A percentile compares a stretch with the other conserved stretches of the same genome.
These are phyloP conservation scores for Colletotrichum spaethianum DNA, from an alignment of 2,329 filamentous ascomycete genomes.

Conservation along the genomic window DNA sequence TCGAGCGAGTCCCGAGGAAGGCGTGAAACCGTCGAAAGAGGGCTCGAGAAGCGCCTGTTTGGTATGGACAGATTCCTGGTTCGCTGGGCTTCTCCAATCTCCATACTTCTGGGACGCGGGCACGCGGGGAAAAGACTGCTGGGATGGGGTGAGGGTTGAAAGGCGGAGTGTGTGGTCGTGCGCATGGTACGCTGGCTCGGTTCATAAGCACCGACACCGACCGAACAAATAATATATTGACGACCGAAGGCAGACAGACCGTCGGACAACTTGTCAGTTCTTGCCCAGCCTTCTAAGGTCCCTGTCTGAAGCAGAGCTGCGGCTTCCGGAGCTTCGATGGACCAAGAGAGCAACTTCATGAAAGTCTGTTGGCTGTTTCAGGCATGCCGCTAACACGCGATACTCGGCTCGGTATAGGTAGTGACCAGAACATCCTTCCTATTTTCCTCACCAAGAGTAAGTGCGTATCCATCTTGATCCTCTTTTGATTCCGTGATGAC, in stretches of 20 bases:
- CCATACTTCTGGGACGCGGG: slow-evolving; percentile 32
- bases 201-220: slow-evolving; percentile 24
- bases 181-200: slow-evolving; percentile 16
- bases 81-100: slow-evolving; percentile 34
- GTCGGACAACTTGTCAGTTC: neutral
- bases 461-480: neutral
- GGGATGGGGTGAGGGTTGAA: slow-evolving; percentile 5
- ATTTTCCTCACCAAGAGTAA: neutral
- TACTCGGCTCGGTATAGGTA: neutral
- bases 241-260: neutral
- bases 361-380: slow-evolving; percentile 27
- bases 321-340: neutral
- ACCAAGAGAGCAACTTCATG: neutral
- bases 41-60: neutral
- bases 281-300: neutral
- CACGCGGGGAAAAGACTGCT: slow-evolving; percentile 34
- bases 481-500: neutral
- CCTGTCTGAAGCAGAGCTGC: neutral
- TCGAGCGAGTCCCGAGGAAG: neutral
- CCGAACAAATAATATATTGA: neutral
- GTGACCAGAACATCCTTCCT: neutral
- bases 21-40: neutral
- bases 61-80: neutral
- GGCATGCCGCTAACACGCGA: neutral
- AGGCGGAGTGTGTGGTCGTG: neutral